Base-by-base conservation (phyloP, 164 flowering plant species). In the Amborella trichopoda region DNA sequence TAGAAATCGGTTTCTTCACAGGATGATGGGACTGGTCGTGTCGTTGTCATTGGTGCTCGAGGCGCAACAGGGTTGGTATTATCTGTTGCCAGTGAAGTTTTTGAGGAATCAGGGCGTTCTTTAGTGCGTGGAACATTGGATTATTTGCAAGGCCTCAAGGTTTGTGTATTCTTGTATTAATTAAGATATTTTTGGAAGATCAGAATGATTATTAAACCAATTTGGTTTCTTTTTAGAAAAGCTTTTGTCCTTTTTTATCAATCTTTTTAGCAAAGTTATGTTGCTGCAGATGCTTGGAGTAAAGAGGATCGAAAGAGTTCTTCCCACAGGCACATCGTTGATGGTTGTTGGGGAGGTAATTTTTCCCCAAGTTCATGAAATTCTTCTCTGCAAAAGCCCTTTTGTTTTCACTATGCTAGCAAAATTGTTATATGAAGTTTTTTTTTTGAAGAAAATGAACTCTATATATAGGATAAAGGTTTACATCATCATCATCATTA, bases 111-210 rank as follows among this genome's bases (percentile, higher is more conserved):
- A 16, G 97, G 94, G 8, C 65, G 94, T 37, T 83, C 97, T 42
- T 72, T 93, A 54, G 93, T 83, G 36, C 82, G 95, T 48, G 96
- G 96, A 50, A 83, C 95, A 12, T 53, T 88, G 46, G 99, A 93
- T 53, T 82, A 88, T 72, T 83, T 85, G 26, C 97, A 88, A 58
- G 99, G 99, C 49, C 83, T 93, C 38, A 93, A 93, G 95, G 99
- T 93, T 44, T 54, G 67, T 48, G 10, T 2, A 9, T 8, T 38
- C n/a, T n/a, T n/a, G n/a, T n/a, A n/a, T n/a, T n/a, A n/a, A n/a
- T n/a, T n/a, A n/a, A 16, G 20, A 38, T 38, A 38, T 38, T 38
- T 19, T n/a, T 38, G 16, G n/a, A 6, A 38, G 16, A 38, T n/a
- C n/a, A n/a, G n/a, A n/a, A n/a, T n/a, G n/a, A n/a, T n/a, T n/a